phyloP scores from a whole-genome alignment of 345 rosid genomes.

The Luvunga scandens region DNA sequence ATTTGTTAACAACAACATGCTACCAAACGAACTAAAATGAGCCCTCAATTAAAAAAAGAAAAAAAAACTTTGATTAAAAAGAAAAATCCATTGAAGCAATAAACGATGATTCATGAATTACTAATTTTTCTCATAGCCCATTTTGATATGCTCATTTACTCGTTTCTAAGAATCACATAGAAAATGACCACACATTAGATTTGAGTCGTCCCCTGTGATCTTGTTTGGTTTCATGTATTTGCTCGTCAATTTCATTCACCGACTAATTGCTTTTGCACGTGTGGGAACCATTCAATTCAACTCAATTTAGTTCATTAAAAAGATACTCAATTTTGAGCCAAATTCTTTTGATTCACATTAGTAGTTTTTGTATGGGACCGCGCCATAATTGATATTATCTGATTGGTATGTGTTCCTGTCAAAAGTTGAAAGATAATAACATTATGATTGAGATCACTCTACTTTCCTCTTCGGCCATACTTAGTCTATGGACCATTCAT shows the following conservation, averaged over 20 bases:
- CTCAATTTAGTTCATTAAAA: neutral
- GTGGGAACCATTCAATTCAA: neutral
- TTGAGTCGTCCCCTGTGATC: neutral
- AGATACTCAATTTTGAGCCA: neutral
- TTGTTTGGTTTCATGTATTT: neutral
- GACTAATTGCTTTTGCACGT: constrained; percentile 4
- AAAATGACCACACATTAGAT: neutral
- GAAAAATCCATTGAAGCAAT: neutral
- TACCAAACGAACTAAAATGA: neutral
- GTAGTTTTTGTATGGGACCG: neutral
- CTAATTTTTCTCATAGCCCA: too few relatives aligned
- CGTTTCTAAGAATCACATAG: neutral
- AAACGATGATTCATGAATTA: neutral
- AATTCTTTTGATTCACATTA: neutral
- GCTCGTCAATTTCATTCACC: constrained; percentile 16
- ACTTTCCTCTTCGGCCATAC: neutral
- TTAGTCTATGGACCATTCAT: neutral
- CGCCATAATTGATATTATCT: neutral
- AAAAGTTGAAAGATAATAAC: neutral
- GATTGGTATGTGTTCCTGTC: neutral
- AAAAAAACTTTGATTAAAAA: neutral
- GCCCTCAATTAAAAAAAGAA: neutral
- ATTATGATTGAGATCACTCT: neutral
- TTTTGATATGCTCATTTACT: neutral
- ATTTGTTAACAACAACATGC: neutral